These are phyloP conservation scores for Aureobasidium subglaciale DNA, from an alignment of 2,329 filamentous ascomycete genomes.

Conservation along the genomic window DNA sequence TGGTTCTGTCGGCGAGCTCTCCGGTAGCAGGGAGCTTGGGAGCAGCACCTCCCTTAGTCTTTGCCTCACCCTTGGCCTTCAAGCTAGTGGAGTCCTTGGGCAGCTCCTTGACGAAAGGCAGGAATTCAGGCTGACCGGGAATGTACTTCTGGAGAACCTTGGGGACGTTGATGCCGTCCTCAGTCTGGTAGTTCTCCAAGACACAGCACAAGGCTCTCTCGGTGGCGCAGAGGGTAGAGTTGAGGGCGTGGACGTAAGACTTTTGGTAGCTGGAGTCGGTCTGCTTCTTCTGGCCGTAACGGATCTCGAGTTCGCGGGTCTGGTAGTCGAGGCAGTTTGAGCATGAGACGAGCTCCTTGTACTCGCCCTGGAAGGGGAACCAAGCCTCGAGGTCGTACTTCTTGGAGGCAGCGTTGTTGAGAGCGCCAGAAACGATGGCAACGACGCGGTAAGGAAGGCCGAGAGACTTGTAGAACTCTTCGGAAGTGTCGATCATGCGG, in stretches of 20 bases:
- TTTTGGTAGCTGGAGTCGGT: conserved; percentile 69
- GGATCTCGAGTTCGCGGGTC: conserved; percentile 84
- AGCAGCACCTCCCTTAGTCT: conserved; percentile 24
- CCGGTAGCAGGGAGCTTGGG: conserved; percentile 18
- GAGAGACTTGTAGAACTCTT: conserved; percentile 91
- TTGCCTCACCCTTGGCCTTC: conserved; percentile 41
- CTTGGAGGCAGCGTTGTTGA: conserved; percentile 84
- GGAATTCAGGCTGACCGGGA: conserved; percentile 79
- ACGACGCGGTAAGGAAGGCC: conserved; percentile 86
- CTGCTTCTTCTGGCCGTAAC: conserved; percentile 80
- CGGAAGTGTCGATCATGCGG: conserved; percentile 80
- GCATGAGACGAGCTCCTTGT: conserved; percentile 96
- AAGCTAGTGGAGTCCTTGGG: conserved; percentile 64
- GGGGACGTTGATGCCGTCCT: conserved; percentile 74
- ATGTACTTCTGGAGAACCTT: conserved; percentile 83
- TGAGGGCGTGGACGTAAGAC: conserved; percentile 89
- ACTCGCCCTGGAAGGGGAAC: conserved; percentile 94
- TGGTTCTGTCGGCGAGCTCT: conserved; percentile 19
- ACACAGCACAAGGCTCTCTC: conserved; percentile 90
- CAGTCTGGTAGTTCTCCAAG: conserved; percentile 93
- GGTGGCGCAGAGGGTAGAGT: conserved; percentile 83
- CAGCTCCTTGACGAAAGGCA: conserved; percentile 80
- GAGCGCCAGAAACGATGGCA: conserved; percentile 87
- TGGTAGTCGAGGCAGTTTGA: conserved; percentile 99
- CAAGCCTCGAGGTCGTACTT: conserved; percentile 95